phyloP scores from a whole-genome alignment of 208 protist genomes.

The Acanthamoeba healyi region DNA sequence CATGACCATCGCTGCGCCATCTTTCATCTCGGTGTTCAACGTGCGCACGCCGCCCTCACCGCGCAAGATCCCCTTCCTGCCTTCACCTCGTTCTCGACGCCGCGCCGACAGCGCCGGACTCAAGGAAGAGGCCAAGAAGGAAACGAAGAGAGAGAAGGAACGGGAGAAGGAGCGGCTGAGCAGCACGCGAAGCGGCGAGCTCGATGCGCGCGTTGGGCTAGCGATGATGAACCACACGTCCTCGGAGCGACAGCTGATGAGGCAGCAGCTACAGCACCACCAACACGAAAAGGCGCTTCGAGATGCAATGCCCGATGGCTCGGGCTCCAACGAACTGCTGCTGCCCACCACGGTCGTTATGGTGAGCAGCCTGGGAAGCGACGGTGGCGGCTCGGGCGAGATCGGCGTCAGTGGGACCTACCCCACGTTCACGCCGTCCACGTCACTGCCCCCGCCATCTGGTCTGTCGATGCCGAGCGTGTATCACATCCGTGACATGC shows the following conservation, averaged over 20 bases:
- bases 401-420: not conserved
- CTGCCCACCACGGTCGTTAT: not conserved
- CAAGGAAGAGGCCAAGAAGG: not conserved
- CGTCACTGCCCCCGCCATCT: not conserved
- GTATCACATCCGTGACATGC: not conserved
- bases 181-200: not conserved
- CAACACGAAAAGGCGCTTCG: not conserved
- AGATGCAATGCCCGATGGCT: not conserved
- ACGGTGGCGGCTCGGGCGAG: not conserved
- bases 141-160: constrained; percentile 7
- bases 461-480: not conserved
- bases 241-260: not conserved
- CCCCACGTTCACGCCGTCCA: not conserved
- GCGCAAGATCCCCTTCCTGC: constrained; percentile 35
- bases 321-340: not conserved
- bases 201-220: not conserved
- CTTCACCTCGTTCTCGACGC: not conserved
- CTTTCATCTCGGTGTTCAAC: not conserved
- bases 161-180: not conserved
- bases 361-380: too few species aligned
- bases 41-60: constrained; percentile 20
- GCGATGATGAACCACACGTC: not conserved
- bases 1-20: not conserved
- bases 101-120: not conserved
- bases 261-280: not conserved